Percentiles rank a stretch among this genome's conserved stretches.
Evolutionary conservation across 257 asterid genomes (phyloP).

Genomic region (Ehretia macrophylla): DNA sequence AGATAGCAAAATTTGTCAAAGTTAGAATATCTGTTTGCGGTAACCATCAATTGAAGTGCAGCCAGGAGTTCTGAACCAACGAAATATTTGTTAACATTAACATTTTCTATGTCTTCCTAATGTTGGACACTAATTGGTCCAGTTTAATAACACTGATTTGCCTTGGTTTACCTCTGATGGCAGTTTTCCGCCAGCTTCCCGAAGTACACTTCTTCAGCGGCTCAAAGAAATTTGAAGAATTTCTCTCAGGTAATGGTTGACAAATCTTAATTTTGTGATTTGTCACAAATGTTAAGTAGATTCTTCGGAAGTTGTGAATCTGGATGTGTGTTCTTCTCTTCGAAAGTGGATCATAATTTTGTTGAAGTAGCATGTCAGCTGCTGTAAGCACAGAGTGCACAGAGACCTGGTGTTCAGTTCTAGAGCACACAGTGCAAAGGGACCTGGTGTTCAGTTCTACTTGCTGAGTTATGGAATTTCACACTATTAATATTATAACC

Average conservation of each 20-base stretch:
- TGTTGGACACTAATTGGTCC: background rate
- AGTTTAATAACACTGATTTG: background rate
- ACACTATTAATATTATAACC: too few species aligned
- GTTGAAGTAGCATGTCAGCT: too few species aligned
- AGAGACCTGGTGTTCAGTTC: too few species aligned
- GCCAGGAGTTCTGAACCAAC: background rate
- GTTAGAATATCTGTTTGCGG: background rate
- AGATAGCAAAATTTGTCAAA: too few species aligned
- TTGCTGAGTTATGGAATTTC: too few species aligned
- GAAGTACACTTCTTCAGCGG: slow-evolving; percentile 82
- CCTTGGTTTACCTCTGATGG: slow-evolving; percentile 17
- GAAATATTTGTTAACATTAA: background rate
- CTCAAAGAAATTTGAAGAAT: slow-evolving; percentile 85
- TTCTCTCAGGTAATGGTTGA: slow-evolving; percentile 59
- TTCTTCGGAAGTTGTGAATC: background rate
- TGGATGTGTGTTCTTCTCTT: background rate
- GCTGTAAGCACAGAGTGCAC: too few species aligned
- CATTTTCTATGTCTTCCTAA: background rate
- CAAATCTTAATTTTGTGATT: background rate
- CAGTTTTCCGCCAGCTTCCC: slow-evolving; percentile 83
- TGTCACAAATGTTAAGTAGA: background rate
- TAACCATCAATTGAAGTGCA: background rate
- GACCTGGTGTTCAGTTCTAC: too few species aligned
- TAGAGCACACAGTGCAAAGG: too few species aligned
- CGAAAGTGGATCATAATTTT: too few species aligned